phyloP scores from a whole-genome alignment of 148 eudicot species.

The Rhododendron molle region DNA sequence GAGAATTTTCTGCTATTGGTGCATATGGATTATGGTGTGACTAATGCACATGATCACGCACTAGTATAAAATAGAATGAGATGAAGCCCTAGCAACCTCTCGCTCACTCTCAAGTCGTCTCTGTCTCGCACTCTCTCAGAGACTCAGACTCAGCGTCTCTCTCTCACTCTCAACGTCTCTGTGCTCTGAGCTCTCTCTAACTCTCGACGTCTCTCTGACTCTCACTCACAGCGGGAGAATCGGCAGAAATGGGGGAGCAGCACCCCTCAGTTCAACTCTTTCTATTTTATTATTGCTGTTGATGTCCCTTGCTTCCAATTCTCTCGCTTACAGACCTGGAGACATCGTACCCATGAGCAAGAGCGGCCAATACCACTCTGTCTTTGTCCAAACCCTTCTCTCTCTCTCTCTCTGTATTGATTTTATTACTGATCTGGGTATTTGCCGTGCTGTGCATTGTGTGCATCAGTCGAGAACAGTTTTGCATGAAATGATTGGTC shows the following conservation, averaged over 20 bases:
- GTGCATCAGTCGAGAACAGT: slow-evolving; percentile 64
- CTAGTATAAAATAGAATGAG: no score
- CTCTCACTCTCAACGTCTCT: no score
- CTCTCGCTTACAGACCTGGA: slow-evolving; percentile 74
- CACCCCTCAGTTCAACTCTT: background rate
- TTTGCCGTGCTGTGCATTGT: background rate
- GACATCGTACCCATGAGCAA: slow-evolving; percentile 88
- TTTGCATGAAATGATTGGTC: slow-evolving; percentile 94
- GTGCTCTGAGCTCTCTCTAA: no score
- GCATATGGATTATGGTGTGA: no score
- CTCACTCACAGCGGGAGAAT: no score
- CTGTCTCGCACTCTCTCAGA: no score
- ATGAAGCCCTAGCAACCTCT: no score
- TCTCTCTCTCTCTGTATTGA: background rate
- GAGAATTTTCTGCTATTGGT: no score
- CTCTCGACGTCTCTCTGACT: no score
- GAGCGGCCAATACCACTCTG: slow-evolving; percentile 94
- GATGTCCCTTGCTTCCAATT: slow-evolving; percentile 26
- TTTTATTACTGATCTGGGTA: background rate
- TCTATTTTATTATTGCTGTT: background rate
- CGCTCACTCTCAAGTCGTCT: no score
- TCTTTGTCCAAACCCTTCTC: slow-evolving; percentile 21
- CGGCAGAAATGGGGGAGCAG: background rate
- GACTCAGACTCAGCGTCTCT: no score
- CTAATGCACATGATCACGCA: no score